These are phyloP conservation scores for Saccharomyces mikatae DNA, from an alignment of 805 yeast genomes.

Conservation along the genomic window DNA sequence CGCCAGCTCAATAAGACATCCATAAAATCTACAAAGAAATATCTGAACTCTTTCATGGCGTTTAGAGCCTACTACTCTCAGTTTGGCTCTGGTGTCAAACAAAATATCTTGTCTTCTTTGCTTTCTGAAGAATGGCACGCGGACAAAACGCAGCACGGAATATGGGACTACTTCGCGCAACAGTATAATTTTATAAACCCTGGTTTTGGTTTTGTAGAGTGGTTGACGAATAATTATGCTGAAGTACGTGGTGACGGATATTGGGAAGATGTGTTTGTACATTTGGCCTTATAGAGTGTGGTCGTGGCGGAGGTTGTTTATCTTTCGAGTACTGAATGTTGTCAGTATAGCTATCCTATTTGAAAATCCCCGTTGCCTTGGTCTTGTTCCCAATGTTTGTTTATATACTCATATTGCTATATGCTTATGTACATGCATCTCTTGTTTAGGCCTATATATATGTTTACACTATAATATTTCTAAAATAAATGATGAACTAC, in stretches of 20 bases:
- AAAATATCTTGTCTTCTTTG: constrained; percentile 14
- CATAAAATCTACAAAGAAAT: constrained; percentile 1
- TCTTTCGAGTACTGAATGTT: not conserved
- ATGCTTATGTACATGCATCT: not conserved
- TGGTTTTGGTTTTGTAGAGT: constrained; percentile 29
- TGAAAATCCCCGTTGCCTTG: not conserved
- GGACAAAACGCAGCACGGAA: constrained; percentile 9
- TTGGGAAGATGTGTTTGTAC: not conserved
- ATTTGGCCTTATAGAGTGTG: not conserved
- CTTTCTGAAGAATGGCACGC: constrained; percentile 18
- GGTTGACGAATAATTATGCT: constrained; percentile 33
- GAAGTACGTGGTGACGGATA: not conserved
- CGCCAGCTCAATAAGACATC: not conserved
- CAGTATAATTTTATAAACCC: constrained; percentile 24
- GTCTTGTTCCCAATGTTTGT: not conserved
- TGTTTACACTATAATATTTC: too few species aligned
- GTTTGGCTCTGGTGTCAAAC: constrained; percentile 17
- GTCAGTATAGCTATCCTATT: not conserved
- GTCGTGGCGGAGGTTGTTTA: not conserved
- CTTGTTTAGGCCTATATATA: not conserved
- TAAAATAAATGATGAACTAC: too few species aligned
- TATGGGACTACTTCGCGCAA: constrained; percentile 19
- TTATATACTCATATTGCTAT: not conserved
- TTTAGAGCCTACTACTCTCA: constrained; percentile 23
- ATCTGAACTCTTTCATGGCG: constrained; percentile 21